Evolutionary conservation across 345 rosid species (phyloP).

Genomic region (Eucalyptus dawsonii): DNA sequence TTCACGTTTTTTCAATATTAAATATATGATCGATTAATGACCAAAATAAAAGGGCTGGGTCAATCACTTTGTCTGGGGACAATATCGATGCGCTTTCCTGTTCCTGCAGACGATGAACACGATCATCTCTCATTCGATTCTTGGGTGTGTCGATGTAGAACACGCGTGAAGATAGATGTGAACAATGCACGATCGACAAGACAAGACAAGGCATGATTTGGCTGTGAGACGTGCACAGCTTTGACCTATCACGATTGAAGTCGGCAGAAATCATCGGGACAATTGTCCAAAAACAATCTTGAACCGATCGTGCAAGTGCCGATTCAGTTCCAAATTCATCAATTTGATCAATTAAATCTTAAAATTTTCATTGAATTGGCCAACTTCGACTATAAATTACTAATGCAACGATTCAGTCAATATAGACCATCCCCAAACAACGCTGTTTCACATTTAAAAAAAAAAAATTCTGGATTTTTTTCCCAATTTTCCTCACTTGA

Average conservation of each 20-base stretch:
- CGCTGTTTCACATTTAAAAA: rapidly evolving
- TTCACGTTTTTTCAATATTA: not conserved
- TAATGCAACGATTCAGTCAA: rapidly evolving
- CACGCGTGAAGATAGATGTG: not conserved
- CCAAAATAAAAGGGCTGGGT: not conserved
- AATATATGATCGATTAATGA: not conserved
- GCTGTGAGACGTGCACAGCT: not conserved
- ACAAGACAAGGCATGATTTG: not conserved
- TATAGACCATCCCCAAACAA: too few relatives aligned
- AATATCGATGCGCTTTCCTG: not conserved
- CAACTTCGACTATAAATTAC: rapidly evolving
- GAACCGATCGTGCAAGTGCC: too few relatives aligned
- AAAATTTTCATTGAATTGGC: too few relatives aligned
- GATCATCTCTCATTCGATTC: not conserved
- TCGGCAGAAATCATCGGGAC: not conserved
- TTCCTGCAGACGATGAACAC: too few relatives aligned
- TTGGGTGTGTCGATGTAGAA: not conserved
- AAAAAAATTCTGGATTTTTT: too few relatives aligned
- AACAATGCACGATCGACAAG: not conserved
- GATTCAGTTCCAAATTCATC: too few relatives aligned
- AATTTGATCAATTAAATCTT: too few relatives aligned
- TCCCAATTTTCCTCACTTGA: too few relatives aligned
- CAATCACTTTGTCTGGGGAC: not conserved
- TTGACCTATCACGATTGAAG: not conserved
- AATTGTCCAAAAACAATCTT: too few relatives aligned